These are phyloP conservation scores for Chaetomium sp. DNA, from an alignment of 2,329 filamentous ascomycete species.

Conservation along the genomic window DNA sequence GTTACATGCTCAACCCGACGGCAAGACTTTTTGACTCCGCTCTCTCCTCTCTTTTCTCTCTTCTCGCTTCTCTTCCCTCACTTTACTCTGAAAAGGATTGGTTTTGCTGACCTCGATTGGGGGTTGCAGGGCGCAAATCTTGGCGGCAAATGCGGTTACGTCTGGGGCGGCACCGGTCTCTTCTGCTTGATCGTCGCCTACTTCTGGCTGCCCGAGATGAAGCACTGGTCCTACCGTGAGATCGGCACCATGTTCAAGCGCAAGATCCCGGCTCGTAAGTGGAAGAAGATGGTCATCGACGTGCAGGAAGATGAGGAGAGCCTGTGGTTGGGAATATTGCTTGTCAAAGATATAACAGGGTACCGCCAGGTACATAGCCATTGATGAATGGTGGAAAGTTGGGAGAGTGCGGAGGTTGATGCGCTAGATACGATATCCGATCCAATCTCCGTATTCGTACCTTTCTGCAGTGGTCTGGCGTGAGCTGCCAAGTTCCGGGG, in stretches of 20 bases:
- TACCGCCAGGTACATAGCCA: too few relatives aligned
- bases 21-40: not conserved
- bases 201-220: not conserved
- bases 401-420: too few relatives aligned
- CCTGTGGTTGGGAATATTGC: too few relatives aligned
- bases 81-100: too few relatives aligned
- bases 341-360: too few relatives aligned
- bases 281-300: not conserved
- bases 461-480: too few relatives aligned
- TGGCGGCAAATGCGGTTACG: not conserved
- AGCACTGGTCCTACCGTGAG: not conserved
- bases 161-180: not conserved
- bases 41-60: not conserved
- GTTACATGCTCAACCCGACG: slow-evolving; percentile 1
- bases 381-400: too few relatives aligned
- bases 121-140: not conserved
- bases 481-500: too few relatives aligned
- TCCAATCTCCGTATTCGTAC: too few relatives aligned
- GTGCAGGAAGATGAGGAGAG: not conserved
- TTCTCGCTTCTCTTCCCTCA: not conserved
- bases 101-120: not conserved
- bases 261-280: not conserved
- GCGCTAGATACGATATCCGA: too few relatives aligned
- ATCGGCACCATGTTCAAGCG: not conserved
- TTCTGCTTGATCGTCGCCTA: not conserved